phyloP scores from a whole-genome alignment of 2,329 filamentous ascomycete species.

The Aphanoascus verrucosus region DNA sequence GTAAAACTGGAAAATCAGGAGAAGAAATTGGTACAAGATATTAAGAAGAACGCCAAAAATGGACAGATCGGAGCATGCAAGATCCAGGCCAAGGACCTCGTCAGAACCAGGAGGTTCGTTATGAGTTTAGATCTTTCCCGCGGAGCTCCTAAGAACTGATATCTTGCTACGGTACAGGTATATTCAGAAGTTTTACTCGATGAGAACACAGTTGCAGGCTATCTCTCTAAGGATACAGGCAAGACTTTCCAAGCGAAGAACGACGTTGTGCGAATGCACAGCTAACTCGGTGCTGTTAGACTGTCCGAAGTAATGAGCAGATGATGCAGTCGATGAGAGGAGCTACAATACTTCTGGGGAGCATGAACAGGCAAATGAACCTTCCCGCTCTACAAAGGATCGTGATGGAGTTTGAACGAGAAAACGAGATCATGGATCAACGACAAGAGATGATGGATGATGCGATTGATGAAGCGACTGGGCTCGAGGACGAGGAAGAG shows the following conservation, averaged over 20 bases:
- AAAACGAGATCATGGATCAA: conserved; percentile 99
- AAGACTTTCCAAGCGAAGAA: conserved; percentile 18
- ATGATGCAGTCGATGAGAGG: conserved; percentile 99
- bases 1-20: conserved; percentile 97
- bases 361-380: conserved; percentile 98
- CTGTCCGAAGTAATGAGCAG: conserved; percentile 94
- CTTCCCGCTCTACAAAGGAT: conserved; percentile 89
- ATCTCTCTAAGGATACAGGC: conserved; percentile 93
- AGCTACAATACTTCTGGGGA: conserved; percentile 79
- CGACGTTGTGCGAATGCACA: not conserved
- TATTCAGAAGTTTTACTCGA: conserved; percentile 95
- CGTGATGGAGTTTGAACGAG: conserved; percentile 96
- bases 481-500: conserved; percentile 82
- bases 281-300: conserved; percentile 36
- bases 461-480: conserved; percentile 92
- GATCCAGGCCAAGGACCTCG: conserved; percentile 95
- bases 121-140: not conserved
- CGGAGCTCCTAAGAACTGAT: not conserved
- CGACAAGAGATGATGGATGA: conserved; percentile 99
- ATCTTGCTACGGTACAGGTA: conserved; percentile 48
- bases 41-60: conserved; percentile 97
- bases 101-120: conserved; percentile 68
- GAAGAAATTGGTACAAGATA: conserved; percentile 90
- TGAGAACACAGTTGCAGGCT: conserved; percentile 93
- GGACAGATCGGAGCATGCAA: conserved; percentile 97